Evolutionary conservation across 352 stramenopile genomes (phyloP), one percentile per base, ranked within the genome.

Genomic region (Phytophthora quininea): DNA sequence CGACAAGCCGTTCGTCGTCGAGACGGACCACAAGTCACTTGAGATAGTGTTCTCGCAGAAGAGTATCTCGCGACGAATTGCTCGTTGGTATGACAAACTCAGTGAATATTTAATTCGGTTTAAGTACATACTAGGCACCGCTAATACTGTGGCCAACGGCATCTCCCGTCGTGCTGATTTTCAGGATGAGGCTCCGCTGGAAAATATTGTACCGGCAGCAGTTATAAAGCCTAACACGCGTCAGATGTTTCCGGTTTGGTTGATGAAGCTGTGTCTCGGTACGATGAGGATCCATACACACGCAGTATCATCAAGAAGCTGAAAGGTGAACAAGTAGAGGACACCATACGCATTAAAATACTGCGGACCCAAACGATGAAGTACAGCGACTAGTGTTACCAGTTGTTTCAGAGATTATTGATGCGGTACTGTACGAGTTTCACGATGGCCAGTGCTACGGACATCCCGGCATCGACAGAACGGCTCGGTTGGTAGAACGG

Each of bases 11-110:
- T 68, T 68, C 35, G 32, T 37, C 5, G 32, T 62, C 11, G 61
- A 68, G 31, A 68, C 46, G 0, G 45, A 68, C n/a, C 61, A 62
- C 35, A 55, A 58, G 52, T 58, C 52, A 8, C 27, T 62, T 2
- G 53, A 68, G 24, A 62, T 2, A 14, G 38, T 54, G 0, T 47
- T 68, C 31, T 37, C 43, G 0, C 60, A 59, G 12, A 59, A 24
- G 37, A 67, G n/a, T 14, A 57, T 55, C 12, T 66, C 50, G 6
- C 40, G 45, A n/a, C 31, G 52, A 7, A 60, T 67, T 35, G 52
- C 52, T 37, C 31, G 52, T 6, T 58, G 52, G 48, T 57, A 57
- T 31, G 52, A 60, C 32, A 52, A 62, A 27, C 32, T 62, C 1
- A 62, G 52, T 35, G 33, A 61, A 43, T 67, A 62, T 45, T 35